Conservation (phyloP, 2,329 filamentous ascomycete genomes). For the Nigrospora sphaerica region DNA sequence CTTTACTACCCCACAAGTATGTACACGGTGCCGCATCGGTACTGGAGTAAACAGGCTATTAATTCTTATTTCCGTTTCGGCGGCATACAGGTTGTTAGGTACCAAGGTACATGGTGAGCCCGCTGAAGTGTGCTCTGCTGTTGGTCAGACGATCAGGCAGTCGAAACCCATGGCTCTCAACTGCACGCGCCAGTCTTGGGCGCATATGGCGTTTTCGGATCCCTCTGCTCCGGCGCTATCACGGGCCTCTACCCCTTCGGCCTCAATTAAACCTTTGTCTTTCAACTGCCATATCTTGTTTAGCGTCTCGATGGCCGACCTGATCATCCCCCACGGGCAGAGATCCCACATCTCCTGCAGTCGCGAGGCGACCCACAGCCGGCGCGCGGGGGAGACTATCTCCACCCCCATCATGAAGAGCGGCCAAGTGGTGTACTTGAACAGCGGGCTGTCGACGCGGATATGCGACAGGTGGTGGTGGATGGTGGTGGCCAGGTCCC, state of each 20-base stretch:
- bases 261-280: constrained; percentile 20
- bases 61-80: background rate
- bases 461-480: constrained; percentile 43
- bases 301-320: constrained; percentile 41
- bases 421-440: constrained; percentile 55
- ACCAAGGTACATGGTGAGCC: background rate
- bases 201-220: background rate
- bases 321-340: constrained; percentile 44
- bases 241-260: background rate
- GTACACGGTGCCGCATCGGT: too few species aligned
- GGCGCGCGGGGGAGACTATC: constrained; percentile 35
- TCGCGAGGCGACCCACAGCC: constrained; percentile 44
- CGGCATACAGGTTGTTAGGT: too few species aligned
- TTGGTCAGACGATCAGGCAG: constrained; percentile 35
- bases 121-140: background rate
- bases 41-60: too few species aligned
- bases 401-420: constrained; percentile 52
- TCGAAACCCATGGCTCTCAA: constrained; percentile 36
- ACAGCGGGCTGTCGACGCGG: constrained; percentile 39
- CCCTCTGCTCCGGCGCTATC: background rate
- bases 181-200: constrained; percentile 30
- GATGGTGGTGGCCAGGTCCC: constrained; percentile 41
- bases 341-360: constrained; percentile 35
- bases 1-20: background rate
- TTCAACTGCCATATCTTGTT: constrained; percentile 38